These are phyloP conservation scores for Apiotrichum laibachii DNA, from an alignment of 1,284 basidiomycete species.

Conservation along the genomic window DNA sequence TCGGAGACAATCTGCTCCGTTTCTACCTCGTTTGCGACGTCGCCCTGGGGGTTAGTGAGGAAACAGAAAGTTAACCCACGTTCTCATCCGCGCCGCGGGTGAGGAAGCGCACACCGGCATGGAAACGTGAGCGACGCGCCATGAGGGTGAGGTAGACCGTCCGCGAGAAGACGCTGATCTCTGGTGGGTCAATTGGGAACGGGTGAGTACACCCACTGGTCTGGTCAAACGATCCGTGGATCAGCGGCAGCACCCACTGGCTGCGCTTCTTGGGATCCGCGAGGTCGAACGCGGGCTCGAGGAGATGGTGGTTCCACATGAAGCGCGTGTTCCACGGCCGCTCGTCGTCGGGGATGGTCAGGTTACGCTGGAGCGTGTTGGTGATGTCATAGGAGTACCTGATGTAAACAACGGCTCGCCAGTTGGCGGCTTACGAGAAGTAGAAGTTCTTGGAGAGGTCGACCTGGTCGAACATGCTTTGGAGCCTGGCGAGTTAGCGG, in stretches of 20 bases:
- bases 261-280: slow-evolving; percentile 57
- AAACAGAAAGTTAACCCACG: slow-evolving; percentile 21
- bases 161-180: slow-evolving; percentile 84
- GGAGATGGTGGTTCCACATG: slow-evolving; percentile 93
- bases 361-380: slow-evolving; percentile 88
- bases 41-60: slow-evolving; percentile 61
- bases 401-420: slow-evolving; percentile 1
- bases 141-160: slow-evolving; percentile 92
- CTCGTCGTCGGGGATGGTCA: slow-evolving; percentile 59
- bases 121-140: slow-evolving; percentile 88
- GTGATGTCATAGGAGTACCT: slow-evolving; percentile 97
- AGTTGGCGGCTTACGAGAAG: slow-evolving; percentile 69
- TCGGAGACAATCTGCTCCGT: slow-evolving; percentile 98
- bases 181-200: slow-evolving; percentile 52
- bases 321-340: slow-evolving; percentile 76
- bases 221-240: slow-evolving; percentile 93
- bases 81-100: slow-evolving; percentile 88
- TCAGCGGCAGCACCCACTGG: slow-evolving; percentile 86
- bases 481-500: slow-evolving; percentile 54
- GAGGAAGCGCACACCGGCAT: slow-evolving; percentile 91
- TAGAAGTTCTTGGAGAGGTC: slow-evolving; percentile 99
- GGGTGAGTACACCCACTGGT: slow-evolving; percentile 62
- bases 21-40: slow-evolving; percentile 98
- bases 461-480: slow-evolving; percentile 94
- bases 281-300: slow-evolving; percentile 60